A percentile compares a stretch with the other conserved stretches of the same genome.
These are phyloP conservation scores for Nematocida sp. DNA, from an alignment of 371 early-diverging fungal genomes.

Conservation along the genomic window DNA sequence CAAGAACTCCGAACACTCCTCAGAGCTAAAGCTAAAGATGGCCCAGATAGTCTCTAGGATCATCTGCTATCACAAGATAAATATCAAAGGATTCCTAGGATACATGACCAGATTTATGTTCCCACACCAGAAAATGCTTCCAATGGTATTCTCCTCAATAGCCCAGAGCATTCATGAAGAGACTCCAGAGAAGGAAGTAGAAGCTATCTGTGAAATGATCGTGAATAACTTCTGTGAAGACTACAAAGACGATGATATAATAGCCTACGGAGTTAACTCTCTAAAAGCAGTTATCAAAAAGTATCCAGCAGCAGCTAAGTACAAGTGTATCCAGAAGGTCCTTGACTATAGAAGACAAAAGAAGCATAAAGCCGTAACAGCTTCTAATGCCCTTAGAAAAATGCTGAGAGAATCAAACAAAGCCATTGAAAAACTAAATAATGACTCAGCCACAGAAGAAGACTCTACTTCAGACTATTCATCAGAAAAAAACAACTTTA, in stretches of 20 bases:
- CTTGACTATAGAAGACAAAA: constrained; percentile 23
- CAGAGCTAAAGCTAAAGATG: constrained; percentile 44
- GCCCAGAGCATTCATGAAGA: constrained; percentile 31
- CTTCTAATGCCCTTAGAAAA: constrained; percentile 17
- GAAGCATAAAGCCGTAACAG: constrained; percentile 14
- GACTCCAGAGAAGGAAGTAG: constrained; percentile 27
- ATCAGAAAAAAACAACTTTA: too few species aligned
- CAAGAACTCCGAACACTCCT: constrained; percentile 12
- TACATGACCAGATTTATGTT: constrained; percentile 51
- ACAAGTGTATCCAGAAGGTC: constrained; percentile 16
- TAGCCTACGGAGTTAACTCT: constrained; percentile 59
- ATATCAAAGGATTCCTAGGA: constrained; percentile 53
- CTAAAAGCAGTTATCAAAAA: constrained; percentile 46
- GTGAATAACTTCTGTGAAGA: constrained; percentile 54
- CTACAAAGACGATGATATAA: constrained; percentile 58
- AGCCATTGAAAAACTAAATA: neutral
- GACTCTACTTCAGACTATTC: too few species aligned
- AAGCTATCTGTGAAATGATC: constrained; percentile 48
- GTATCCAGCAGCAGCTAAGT: constrained; percentile 38
- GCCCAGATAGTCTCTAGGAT: constrained; percentile 52
- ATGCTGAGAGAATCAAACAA: constrained; percentile 21
- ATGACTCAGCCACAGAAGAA: neutral
- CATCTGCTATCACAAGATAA: constrained; percentile 39
- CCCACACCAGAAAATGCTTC: constrained; percentile 48
- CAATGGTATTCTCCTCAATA: constrained; percentile 35